Evolutionary conservation across 2,329 filamentous ascomycete genomes (phyloP), one percentile per base, ranked within the genome.

Genomic region (Knufia petricola): DNA sequence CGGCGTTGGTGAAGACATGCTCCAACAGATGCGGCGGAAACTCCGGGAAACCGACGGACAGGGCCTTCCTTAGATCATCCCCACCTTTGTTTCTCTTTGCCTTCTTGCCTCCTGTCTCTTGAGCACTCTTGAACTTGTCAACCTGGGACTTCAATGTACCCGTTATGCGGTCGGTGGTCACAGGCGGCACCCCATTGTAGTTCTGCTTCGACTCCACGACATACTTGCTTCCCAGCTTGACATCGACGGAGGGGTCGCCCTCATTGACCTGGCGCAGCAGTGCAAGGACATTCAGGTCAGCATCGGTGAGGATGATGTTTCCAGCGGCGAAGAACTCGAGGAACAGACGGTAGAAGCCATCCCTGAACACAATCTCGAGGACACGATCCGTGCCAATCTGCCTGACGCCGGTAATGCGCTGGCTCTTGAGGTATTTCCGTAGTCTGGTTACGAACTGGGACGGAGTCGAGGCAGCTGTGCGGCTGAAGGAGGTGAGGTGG

Each of bases 311-410:
- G 52, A 98, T 87, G 52, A 98, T 83, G 63, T 98, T 98, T 39
- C 92, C 92, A 46, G 86, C 85, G 1, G 92, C 90, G 63, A 95
- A 98, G 69, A 98, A 98, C 68, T 98, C 92, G 23, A 98, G 71
- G 63, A 87, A 95, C 19, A 98, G 66, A 36, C 84, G 77, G 63
- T 94, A 95, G 58, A 82, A 76, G 9, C 92, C 92, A 71, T 96
- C 88, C 58, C 86, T 94, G 64, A 98, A 95, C 59, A 85, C 78
- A 47, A 98, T 81, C 64, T 96, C 87, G 46, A 98, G 82, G 52
- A 98, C 85, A 46, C 92, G 79, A 65, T 98, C 92, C 1, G 89
- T 95, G 42, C 92, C 92, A 44, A 98, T 78, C 66, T 98, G 92
- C 1, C 75, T 70, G 8, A 98, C 79, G 0, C 78, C 74, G 0